Conservation (phyloP, 208 protist genomes). For the Kentomonas sorsogonicus region DNA sequence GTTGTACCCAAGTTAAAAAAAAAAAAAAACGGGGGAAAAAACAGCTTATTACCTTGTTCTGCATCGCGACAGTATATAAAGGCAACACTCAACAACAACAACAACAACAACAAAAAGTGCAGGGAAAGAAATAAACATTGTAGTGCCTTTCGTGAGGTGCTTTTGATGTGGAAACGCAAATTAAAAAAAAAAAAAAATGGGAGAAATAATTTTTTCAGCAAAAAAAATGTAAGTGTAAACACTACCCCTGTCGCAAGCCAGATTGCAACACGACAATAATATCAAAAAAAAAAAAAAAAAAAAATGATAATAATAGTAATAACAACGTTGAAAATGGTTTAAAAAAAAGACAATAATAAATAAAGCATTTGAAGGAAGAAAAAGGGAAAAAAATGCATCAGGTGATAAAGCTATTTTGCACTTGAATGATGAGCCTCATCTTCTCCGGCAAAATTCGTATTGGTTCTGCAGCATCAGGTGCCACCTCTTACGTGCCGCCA, state of each 20-base stretch:
- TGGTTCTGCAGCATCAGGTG: too few relatives aligned
- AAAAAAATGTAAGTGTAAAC: neutral
- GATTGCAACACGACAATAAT: too few relatives aligned
- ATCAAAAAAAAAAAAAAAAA: slow-evolving; percentile 4
- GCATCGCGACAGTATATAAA: neutral
- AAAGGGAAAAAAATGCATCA: neutral
- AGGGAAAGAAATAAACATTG: too few relatives aligned
- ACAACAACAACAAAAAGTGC: too few relatives aligned
- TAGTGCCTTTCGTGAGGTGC: too few relatives aligned
- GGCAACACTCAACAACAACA: too few relatives aligned
- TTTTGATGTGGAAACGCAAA: neutral
- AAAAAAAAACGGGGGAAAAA: too few relatives aligned
- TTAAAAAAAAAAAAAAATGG: slow-evolving; percentile 3
- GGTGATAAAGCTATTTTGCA: too few relatives aligned
- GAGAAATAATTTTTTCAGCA: neutral
- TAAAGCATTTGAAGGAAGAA: neutral
- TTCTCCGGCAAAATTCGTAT: too few relatives aligned
- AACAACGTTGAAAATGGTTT: neutral
- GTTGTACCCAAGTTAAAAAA: too few relatives aligned
- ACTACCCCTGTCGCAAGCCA: neutral
- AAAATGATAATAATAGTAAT: neutral
- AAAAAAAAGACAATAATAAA: neutral
- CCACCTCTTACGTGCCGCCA: too few relatives aligned
- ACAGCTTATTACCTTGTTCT: neutral
- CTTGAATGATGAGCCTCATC: too few relatives aligned